Percentiles rank a stretch among this genome's conserved stretches.
Conservation (phyloP, 1,284 basidiomycete species). For the Cutaneotrichosporon cavernicola region DNA sequence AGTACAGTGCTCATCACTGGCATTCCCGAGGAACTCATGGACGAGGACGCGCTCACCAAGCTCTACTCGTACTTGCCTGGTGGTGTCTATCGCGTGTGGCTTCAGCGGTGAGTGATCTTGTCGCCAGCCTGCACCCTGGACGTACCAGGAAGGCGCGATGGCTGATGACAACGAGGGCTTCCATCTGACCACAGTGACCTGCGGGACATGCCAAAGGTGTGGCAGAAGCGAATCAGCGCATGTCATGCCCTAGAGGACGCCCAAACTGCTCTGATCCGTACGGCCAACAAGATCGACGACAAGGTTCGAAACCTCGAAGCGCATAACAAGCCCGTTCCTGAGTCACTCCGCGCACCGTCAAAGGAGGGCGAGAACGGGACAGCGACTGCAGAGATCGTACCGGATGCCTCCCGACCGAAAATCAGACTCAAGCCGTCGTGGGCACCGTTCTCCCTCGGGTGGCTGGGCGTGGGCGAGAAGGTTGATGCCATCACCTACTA, state of each 20-base stretch:
- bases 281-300: slow-evolving; percentile 51
- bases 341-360: neutral
- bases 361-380: neutral
- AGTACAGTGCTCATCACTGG: slow-evolving; percentile 74
- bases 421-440: slow-evolving; percentile 66
- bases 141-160: neutral
- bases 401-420: slow-evolving; percentile 60
- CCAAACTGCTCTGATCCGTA: slow-evolving; percentile 59
- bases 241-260: slow-evolving; percentile 66
- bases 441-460: slow-evolving; percentile 64
- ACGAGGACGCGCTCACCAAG: slow-evolving; percentile 62
- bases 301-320: slow-evolving; percentile 35
- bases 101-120: slow-evolving; percentile 56
- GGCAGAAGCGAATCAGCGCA: slow-evolving; percentile 61
- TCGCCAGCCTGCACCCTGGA: too few relatives aligned
- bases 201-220: slow-evolving; percentile 63
- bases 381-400: neutral
- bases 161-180: neutral
- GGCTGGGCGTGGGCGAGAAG: slow-evolving; percentile 67
- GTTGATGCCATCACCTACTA: slow-evolving; percentile 92
- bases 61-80: slow-evolving; percentile 71
- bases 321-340: neutral
- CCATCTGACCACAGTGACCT: slow-evolving; percentile 44
- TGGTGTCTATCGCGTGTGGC: slow-evolving; percentile 71
- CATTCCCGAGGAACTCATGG: slow-evolving; percentile 64